Base-by-base conservation (phyloP, 139 green algal genomes). In the Gonium pectorale region DNA sequence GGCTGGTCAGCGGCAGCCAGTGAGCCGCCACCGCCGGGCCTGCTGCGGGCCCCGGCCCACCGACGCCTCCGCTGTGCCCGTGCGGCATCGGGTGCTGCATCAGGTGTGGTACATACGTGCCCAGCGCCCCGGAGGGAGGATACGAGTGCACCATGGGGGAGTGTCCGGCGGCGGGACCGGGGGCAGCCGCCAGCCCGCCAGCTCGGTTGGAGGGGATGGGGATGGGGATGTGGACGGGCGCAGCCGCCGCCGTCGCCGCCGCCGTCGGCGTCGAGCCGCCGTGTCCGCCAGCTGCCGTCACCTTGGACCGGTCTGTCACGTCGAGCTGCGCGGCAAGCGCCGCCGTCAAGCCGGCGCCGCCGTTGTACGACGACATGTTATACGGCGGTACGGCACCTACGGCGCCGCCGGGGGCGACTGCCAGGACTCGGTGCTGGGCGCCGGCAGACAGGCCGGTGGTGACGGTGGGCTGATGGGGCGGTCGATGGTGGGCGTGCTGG, bases 211-310 rank as follows among this genome's bases (percentile, higher is more conserved):
- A 27, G 21, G 43, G 27, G 26, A 77, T 60, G 68, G 68, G 68
- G 26, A 77, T 77, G 26, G 44, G n/a, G 68, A 77, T 40, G 43
- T 26, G n/a, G n/a, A n/a, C n/a, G n/a, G n/a, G n/a, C n/a, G n/a
- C n/a, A n/a, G n/a, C n/a, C n/a, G n/a, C 13, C 46, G 46, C 13
- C 46, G 46, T 15, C 46, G 46, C 46, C 46, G 46, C 46, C 46
- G 15, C 46, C 46, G 46, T 54, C 13, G 46, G 46, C 46, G n/a
- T n/a, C n/a, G n/a, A n/a, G n/a, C 13, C 46, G 46, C 13, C 46
- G 46, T 15, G 13, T 11, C 46, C 46, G 46, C 46, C 46, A n/a
- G n/a, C n/a, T n/a, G 15, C 46, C 46, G 46, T 54, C 13, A 15
- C 24, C 9, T 60, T 62, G 11, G 9, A 43, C 26, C 24, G 43